Base-by-base conservation (phyloP, 148 eudicot genomes). In the Spergularia bocconei region DNA sequence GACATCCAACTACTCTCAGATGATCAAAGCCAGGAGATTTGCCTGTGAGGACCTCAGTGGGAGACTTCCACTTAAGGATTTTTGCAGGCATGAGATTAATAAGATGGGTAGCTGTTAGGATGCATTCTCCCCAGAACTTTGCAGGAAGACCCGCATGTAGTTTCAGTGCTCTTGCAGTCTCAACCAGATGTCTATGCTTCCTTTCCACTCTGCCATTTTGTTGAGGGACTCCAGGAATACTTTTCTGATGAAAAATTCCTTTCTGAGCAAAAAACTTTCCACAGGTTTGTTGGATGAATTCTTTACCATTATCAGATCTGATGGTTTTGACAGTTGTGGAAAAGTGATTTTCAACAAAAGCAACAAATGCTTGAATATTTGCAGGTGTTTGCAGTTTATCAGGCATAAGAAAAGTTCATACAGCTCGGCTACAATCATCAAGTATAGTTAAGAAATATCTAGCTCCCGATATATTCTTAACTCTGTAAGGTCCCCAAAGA, bases 131-230 rank as follows among this genome's bases (percentile, higher is more conserved):
- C 79, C 50, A 68, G 17, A 68, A 68, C 0, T 6, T 47, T 0
- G 13, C 4, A 0, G 79, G 73, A 17, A 76, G 48, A 12, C 14
- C 1, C 0, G 14, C 67, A 44, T 68, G 66, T 0, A 76, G 0
- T 3, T 56, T 4, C 0, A 76, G 13, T 4, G 73, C 66, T 20
- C 73, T 23, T 8, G 56, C 33, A 11, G 29, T 44, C 8, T 76
- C 79, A 1, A 76, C 6, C 2, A 68, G 5, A 17, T 67, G 72
- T 1, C 23, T 55, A 21, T 75, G 72, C 3, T 75, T 75, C 8
- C 78, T 19, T 13, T 75, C 64, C 0, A 58, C 79, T 2, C 64
- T 55, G 0, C 67, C 67, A 76, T 76, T 68, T 10, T 56, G 73
- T 3, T 56, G 20, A 8, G 79, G 73, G 14, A 50, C 1, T 13